Base-by-base conservation (phyloP, 306 rosid genomes). In the Senna tora region DNA sequence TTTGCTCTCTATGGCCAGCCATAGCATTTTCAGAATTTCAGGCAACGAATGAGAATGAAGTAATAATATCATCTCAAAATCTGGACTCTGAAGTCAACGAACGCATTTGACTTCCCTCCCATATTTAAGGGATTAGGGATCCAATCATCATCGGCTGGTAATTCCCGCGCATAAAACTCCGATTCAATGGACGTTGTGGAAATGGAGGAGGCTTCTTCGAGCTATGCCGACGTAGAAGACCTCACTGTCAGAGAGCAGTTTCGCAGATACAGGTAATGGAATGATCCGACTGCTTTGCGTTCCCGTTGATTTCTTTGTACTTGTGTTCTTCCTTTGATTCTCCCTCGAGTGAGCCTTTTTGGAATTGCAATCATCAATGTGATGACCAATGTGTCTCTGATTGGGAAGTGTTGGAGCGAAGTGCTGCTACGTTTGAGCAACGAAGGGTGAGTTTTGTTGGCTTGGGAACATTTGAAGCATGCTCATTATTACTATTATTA, bases 221-320 rank as follows among this genome's bases (percentile, higher is more conserved):
- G 60, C 77, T 71, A 45, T 74, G 86, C 87, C 82, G 94, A 93
- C 36, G 97, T 96, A 0, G 84, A 83, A 28, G 85, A 93, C 73
- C 97, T 86, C 81, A 21, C 87, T 13, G 43, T 67, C 34, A 77
- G 98, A 42, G 86, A 89, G 69, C 80, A 73, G 70, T 89, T 72
- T 71, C 98, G 97, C 67, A 84, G 98, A 75, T 93, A 85, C 84
- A 82, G 98, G 98, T 89, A 69, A 46, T 64, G 14, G 7, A 59
- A 53, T 45, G 10, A 52, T 21, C 43, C 16, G 36, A 7, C 53
- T 28, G 69, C 12, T n/a, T 21, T 12, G 9, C 45, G 10, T 41
- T 41, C 46, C 14, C 30, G 14, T 41, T 41, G 10, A 9, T 41
- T 41, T 41, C n/a, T n/a, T n/a, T n/a, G n/a, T n/a, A 9, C 42